Evolutionary conservation across 805 yeast genomes (phyloP), one percentile per base, ranked within the genome.

Genomic region (Barnettozyma vustinii): DNA sequence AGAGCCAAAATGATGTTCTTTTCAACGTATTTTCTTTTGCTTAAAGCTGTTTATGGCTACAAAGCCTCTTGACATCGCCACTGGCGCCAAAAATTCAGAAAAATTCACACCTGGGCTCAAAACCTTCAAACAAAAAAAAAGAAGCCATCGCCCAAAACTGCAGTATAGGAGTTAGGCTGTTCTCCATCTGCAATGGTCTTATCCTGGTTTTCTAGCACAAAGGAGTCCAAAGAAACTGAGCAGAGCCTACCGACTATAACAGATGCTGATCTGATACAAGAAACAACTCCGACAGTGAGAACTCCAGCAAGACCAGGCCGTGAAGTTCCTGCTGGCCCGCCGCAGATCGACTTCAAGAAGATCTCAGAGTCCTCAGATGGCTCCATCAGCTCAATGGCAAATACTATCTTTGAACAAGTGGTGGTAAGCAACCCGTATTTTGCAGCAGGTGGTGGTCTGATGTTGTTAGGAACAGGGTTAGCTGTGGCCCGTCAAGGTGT

Each of bases 361-460:
- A 44, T 61, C 12, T 45, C 50, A 10, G 42, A 56, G 16, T 27
- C 57, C 1, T 50, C 56, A 16, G 60, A 56, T 30, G 63, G 64
- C 9, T 55, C 64, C 0, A 30, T 61, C 30, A 51, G 54, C 19
- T 67, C 70, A 0, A 63, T 66, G 59, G 63, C 70, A 1, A 53
- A 61, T 1, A 54, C 52, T 50, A 67, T 82, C 5, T 67, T 80
- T 58, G 67, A 76, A 39, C 81, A 79, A 48, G 77, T 81, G 2
- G 71, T 86, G 50, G 74, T 74, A 20, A 76, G 79, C 35, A 92
- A 92, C 63, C 98, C 97, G n/a, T 90, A 89, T 65, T 92, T 94
- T 71, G 94, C 97, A 1, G 99, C 98, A 0, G 99, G 99, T 60
- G 97, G 97, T 58, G 99, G 99, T 0, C 72, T 94, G 37, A 94